Conservation (phyloP, 2,329 filamentous ascomycete species). For the Helicocarpus griseus region DNA sequence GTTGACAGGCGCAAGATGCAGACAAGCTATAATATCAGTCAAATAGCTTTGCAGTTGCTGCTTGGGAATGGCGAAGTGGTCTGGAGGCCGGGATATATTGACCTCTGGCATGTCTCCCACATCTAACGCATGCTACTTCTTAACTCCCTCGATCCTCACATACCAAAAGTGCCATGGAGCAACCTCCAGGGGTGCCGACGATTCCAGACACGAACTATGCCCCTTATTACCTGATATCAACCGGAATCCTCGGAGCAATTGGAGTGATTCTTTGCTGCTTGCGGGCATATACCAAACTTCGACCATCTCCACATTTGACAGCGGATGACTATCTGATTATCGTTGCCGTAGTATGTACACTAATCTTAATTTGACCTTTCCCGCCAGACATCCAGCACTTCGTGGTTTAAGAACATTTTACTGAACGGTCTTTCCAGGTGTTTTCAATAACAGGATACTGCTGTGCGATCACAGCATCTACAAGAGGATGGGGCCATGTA, state of each 20-base stretch:
- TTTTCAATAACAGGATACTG: background rate
- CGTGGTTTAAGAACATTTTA: too few relatives aligned
- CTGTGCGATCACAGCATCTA: background rate
- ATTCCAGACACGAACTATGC: background rate
- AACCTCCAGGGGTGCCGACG: too few relatives aligned
- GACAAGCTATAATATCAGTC: background rate
- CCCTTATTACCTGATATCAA: background rate
- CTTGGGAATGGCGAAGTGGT: background rate
- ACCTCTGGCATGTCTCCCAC: too few relatives aligned
- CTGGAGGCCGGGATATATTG: background rate
- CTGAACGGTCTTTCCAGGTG: background rate
- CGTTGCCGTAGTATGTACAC: background rate
- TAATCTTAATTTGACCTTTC: too few relatives aligned
- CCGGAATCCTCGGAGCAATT: background rate
- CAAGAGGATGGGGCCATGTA: constrained; percentile 1
- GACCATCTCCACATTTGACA: background rate
- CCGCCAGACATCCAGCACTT: too few relatives aligned
- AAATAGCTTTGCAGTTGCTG: background rate
- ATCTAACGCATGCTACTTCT: too few relatives aligned
- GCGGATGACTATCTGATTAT: background rate
- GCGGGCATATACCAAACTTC: background rate
- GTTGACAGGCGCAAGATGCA: background rate
- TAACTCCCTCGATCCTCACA: too few relatives aligned
- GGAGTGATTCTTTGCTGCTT: background rate
- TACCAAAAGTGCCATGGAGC: background rate